phyloP scores from a whole-genome alignment of 192 early-diverging fungal species.

The Dissophora globulifera region DNA sequence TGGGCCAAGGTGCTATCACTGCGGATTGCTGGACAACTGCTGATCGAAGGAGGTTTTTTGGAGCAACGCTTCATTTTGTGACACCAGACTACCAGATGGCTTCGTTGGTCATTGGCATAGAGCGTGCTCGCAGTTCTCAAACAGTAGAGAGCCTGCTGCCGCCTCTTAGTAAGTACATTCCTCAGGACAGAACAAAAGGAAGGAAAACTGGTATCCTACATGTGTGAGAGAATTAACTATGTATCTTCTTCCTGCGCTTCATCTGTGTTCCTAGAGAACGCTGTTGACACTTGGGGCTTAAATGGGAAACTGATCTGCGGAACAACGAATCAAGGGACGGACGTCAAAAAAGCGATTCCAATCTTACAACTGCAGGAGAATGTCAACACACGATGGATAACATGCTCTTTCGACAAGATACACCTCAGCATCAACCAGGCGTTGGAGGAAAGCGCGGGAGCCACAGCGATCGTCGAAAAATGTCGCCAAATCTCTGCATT shows the following conservation, averaged over 20 bases:
- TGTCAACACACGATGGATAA: slow-evolving; percentile 1
- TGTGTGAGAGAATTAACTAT: not conserved
- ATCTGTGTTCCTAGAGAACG: not conserved
- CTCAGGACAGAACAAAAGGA: not conserved
- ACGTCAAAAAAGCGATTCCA: slow-evolving; percentile 8
- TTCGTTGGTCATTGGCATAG: slow-evolving; percentile 14
- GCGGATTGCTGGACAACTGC: slow-evolving; percentile 15
- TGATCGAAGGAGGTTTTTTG: slow-evolving; percentile 11
- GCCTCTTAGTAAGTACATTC: slow-evolving; percentile 7
- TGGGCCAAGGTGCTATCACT: not conserved
- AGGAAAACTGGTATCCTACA: not conserved
- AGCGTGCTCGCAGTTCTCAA: slow-evolving; percentile 2
- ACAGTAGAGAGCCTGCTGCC: slow-evolving; percentile 3
- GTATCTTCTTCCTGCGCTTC: not conserved
- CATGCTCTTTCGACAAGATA: slow-evolving; percentile 13
- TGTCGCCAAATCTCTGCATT: slow-evolving; percentile 13
- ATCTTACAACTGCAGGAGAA: too few relatives aligned
- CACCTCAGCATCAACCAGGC: slow-evolving; percentile 26
- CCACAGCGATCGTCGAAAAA: slow-evolving; percentile 4
- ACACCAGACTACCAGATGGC: not conserved
- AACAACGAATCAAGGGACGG: slow-evolving; percentile 29
- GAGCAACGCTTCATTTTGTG: not conserved
- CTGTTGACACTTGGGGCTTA: slow-evolving; percentile 4
- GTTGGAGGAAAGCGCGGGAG: not conserved
- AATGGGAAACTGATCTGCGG: slow-evolving; percentile 15